Percentiles rank a stretch among this genome's conserved stretches.
These are phyloP conservation scores for Trametes sanguinea DNA, from an alignment of 768 basidiomycete species.

Conservation along the genomic window DNA sequence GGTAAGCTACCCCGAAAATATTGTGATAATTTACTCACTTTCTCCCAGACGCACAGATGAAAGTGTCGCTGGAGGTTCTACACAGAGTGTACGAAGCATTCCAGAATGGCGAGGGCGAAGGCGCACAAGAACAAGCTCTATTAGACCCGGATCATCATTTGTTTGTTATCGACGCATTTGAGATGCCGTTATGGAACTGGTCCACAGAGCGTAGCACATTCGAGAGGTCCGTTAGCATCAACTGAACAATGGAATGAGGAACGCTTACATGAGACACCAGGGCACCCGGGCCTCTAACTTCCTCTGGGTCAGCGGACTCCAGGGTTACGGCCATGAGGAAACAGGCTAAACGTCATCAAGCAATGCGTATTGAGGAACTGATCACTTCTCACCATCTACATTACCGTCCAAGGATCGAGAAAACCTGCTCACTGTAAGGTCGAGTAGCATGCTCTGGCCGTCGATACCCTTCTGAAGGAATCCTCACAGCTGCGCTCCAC, in stretches of 20 bases:
- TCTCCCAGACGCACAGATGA: slow-evolving; percentile 72
- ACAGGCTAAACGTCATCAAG: slow-evolving; percentile 87
- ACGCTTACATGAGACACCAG: slow-evolving; percentile 35
- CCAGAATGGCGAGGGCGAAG: slow-evolving; percentile 58
- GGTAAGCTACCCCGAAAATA: slow-evolving; percentile 43
- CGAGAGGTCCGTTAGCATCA: slow-evolving; percentile 61
- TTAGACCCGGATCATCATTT: slow-evolving; percentile 83
- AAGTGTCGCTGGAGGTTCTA: slow-evolving; percentile 69
- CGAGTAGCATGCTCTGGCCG: not conserved
- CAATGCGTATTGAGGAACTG: slow-evolving; percentile 93
- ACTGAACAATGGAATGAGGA: too few species aligned
- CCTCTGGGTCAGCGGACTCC: slow-evolving; percentile 85
- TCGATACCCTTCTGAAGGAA: slow-evolving; percentile 3
- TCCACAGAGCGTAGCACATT: slow-evolving; percentile 85
- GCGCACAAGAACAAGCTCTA: slow-evolving; percentile 54
- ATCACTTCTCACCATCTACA: slow-evolving; percentile 96
- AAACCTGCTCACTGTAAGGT: slow-evolving; percentile 80
- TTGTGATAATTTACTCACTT: not conserved
- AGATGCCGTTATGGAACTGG: slow-evolving; percentile 96
- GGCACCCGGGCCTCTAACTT: slow-evolving; percentile 53
- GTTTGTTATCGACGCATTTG: slow-evolving; percentile 85
- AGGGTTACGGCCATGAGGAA: slow-evolving; percentile 79
- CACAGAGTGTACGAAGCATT: slow-evolving; percentile 73
- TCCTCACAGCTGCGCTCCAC: slow-evolving; percentile 80
- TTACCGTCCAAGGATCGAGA: slow-evolving; percentile 86